Evolutionary conservation across 2,329 filamentous ascomycete species (phyloP), one percentile per base, ranked within the genome.

Genomic region (Colletotrichum agaves): DNA sequence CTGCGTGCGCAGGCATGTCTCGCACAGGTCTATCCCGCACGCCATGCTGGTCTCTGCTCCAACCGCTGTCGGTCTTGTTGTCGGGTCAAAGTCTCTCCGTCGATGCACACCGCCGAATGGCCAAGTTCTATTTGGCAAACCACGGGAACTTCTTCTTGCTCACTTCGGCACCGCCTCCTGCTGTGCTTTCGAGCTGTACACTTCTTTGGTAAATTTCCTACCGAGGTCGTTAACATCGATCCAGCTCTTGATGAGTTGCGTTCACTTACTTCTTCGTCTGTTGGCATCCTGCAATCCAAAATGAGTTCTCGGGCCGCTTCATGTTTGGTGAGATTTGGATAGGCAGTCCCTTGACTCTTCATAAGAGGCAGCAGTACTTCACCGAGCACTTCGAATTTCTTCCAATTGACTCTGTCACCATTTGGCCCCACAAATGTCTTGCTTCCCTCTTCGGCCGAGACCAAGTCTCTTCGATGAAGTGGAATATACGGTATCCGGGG

Each of bases 311-410:
- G 86, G 4, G 92, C 88, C 60, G 87, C 84, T 67, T 95, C 91
- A 73, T 91, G 90, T 73, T 86, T 90, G 37, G 83, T 82, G 69
- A 95, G 82, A 69, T 90, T 91, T 27, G 89, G 87, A 73, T 98
- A 98, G 5, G 93, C 90, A 55, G 89, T 89, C 61, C 92, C 92
- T 79, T 98, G 94, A 74, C 95, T 97, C 79, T 91, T 91, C 87
- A 98, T 97, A 61, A 99, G 90, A 2, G 93, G 91, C 67, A 98
- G 84, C 60, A 98, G 87, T 5, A 98, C 92, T 73, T 98, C 95
- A 6, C 94, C 94, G 79, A 98, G 90, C 35, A 99, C 91, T 78
- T 98, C 95, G 74, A 98, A 99, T 77, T 99, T 99, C 79, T 91
- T 94, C 96, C 96, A 99, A 77, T 98, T 98, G 76, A 99, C 93